Conservation (phyloP, 495 filamentous ascomycete species). For the Neurospora sp. region DNA sequence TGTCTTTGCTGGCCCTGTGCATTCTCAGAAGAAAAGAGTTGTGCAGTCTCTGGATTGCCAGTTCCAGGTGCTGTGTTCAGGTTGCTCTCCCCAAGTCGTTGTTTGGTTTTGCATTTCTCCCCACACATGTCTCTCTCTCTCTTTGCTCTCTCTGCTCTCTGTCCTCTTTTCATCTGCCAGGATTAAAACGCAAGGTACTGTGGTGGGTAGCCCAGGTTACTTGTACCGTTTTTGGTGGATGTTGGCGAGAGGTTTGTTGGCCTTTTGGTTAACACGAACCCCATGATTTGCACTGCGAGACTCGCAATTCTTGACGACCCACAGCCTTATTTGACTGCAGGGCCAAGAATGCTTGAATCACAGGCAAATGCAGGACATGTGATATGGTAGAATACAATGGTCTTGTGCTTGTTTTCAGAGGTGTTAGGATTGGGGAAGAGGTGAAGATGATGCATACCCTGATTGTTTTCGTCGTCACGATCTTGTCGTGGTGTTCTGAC, state of each 20-base stretch:
- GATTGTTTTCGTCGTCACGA: background rate
- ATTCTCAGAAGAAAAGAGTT: background rate
- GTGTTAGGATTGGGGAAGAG: conserved; percentile 9
- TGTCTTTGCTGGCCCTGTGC: background rate
- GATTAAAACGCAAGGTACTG: conserved; percentile 6
- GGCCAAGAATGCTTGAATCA: conserved; percentile 14
- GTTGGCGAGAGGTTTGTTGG: conserved; percentile 4
- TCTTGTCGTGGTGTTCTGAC: background rate
- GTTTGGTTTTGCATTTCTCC: conserved; percentile 5
- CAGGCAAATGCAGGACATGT: conserved; percentile 5
- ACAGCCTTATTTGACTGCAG: conserved; percentile 9
- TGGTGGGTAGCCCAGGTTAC: conserved; percentile 12
- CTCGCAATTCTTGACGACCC: conserved; percentile 15
- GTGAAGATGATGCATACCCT: conserved; percentile 25
- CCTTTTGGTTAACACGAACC: conserved; percentile 2
- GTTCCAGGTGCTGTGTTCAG: background rate
- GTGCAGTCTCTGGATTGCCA: background rate
- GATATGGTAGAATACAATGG: conserved; percentile 16
- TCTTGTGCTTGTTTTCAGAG: conserved; percentile 10
- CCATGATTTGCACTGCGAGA: conserved; percentile 9
- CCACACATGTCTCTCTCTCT: conserved; percentile 1
- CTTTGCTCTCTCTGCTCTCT: conserved; percentile 8
- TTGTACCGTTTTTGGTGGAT: conserved; percentile 8
- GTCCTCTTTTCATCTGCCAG: conserved; percentile 3
- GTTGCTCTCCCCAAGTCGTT: background rate